Evolutionary conservation across 768 basidiomycete genomes (phyloP).

Genomic region (Mycena filopes): DNA sequence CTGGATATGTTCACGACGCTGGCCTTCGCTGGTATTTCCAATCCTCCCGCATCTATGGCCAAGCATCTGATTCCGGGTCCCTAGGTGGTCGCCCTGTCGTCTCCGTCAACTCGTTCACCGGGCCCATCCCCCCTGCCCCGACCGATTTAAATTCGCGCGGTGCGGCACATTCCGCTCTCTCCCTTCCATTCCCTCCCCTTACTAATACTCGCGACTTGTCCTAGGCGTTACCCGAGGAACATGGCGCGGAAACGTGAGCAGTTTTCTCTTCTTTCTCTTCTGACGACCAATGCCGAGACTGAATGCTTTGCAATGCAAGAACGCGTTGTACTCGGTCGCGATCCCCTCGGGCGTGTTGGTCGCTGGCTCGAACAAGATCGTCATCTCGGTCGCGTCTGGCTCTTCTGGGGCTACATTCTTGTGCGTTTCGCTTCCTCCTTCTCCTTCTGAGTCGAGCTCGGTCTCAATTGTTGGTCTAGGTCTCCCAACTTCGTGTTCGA

Average conservation of each 20-base stretch:
- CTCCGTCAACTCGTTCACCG: constrained; percentile 44
- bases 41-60: too few species aligned
- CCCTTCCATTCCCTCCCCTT: too few species aligned
- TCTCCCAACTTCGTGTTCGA: too few species aligned
- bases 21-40: constrained; percentile 51
- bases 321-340: too few species aligned
- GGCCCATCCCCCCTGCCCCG: constrained; percentile 44
- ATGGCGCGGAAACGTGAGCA: constrained; percentile 51
- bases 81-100: constrained; percentile 48
- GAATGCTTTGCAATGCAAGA: not conserved
- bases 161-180: too few species aligned
- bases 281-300: too few species aligned
- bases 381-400: constrained; percentile 48
- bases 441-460: too few species aligned
- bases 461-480: too few species aligned
- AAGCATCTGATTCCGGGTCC: too few species aligned
- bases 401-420: constrained; percentile 45
- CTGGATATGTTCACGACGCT: constrained; percentile 49
- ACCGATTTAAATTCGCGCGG: constrained; percentile 47
- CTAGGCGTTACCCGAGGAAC: constrained; percentile 51
- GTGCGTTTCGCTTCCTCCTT: too few species aligned
- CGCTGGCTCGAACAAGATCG: constrained; percentile 43
- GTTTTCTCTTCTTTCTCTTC: too few species aligned
- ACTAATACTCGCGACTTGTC: too few species aligned
- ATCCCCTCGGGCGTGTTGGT: constrained; percentile 44